Evolutionary conservation across 257 asterid genomes (phyloP).

Genomic region (Orobanche coerulescens): DNA sequence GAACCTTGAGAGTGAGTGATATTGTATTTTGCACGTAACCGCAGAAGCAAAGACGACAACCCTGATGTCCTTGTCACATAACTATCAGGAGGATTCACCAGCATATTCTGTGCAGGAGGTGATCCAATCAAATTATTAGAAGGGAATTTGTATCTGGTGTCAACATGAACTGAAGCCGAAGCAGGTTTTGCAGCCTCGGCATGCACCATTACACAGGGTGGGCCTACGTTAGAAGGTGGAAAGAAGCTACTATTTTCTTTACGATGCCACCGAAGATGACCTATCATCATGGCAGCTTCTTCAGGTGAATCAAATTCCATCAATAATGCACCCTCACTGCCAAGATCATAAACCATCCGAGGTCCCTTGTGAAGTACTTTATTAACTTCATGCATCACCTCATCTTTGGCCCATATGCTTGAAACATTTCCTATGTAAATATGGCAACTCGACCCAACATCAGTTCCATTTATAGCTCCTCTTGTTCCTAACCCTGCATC

Average conservation of each 20-base stretch:
- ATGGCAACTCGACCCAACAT: constrained; percentile 65
- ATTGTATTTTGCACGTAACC: constrained; percentile 44
- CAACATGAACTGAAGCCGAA: constrained; percentile 32
- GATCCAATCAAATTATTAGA: constrained; percentile 42
- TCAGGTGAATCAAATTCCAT: constrained; percentile 84
- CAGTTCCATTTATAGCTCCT: constrained; percentile 58
- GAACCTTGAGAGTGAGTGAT: constrained; percentile 29
- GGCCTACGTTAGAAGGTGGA: constrained; percentile 35
- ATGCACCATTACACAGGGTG: constrained; percentile 34
- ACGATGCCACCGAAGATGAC: constrained; percentile 67
- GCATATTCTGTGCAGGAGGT: constrained; percentile 38
- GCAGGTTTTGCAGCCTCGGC: constrained; percentile 38
- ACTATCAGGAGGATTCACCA: constrained; percentile 48
- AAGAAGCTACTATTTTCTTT: constrained; percentile 41
- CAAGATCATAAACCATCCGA: constrained; percentile 64
- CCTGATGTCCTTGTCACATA: constrained; percentile 36
- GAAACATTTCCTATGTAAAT: constrained; percentile 71
- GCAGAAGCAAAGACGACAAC: constrained; percentile 42
- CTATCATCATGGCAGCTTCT: constrained; percentile 65
- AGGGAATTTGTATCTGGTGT: constrained; percentile 35
- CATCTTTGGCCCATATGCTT: constrained; percentile 76
- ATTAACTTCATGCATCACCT: constrained; percentile 60
- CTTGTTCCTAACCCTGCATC: constrained; percentile 68
- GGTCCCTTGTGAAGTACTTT: constrained; percentile 66
- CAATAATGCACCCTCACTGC: constrained; percentile 64